Evolutionary conservation across 2,329 filamentous ascomycete genomes (phyloP).

Genomic region (Fusarium sp.): DNA sequence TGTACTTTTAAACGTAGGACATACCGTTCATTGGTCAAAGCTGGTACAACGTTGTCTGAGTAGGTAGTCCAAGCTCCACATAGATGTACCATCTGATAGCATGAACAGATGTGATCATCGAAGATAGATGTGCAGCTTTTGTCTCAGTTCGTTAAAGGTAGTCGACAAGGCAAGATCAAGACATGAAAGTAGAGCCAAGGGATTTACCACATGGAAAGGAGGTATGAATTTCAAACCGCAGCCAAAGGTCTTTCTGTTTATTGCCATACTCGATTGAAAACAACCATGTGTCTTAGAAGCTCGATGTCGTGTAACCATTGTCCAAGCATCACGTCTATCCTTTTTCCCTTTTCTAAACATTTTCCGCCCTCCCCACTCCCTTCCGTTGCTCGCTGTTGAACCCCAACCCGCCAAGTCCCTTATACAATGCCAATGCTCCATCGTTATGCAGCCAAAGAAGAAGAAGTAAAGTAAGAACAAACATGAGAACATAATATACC

Average conservation of each 20-base stretch:
- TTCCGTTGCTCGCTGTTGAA: not conserved
- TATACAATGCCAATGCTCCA: slow-evolving; percentile 13
- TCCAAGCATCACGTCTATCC: slow-evolving; percentile 26
- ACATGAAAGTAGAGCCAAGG: not conserved
- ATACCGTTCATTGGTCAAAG: too few relatives aligned
- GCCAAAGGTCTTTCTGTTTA: slow-evolving; percentile 10
- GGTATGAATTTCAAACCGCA: slow-evolving; percentile 29
- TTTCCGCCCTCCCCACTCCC: not conserved
- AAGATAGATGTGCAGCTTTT: not conserved
- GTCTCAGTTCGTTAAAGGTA: not conserved
- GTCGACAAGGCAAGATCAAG: not conserved
- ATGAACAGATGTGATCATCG: not conserved
- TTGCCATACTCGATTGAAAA: slow-evolving; percentile 6
- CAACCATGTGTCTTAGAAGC: not conserved
- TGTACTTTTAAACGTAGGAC: too few relatives aligned
- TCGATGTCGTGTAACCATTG: slow-evolving; percentile 8
- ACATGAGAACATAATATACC: not conserved
- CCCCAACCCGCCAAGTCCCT: not conserved
- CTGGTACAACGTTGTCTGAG: not conserved
- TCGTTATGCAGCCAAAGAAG: slow-evolving; percentile 12
- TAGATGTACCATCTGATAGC: not conserved
- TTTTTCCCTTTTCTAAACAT: not conserved
- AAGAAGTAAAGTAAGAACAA: slow-evolving; percentile 8
- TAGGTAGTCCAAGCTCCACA: not conserved
- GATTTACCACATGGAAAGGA: not conserved